Evolutionary conservation across 192 early-diverging fungal genomes (phyloP), one percentile per base, ranked within the genome.

Genomic region (Coemansia sp.): DNA sequence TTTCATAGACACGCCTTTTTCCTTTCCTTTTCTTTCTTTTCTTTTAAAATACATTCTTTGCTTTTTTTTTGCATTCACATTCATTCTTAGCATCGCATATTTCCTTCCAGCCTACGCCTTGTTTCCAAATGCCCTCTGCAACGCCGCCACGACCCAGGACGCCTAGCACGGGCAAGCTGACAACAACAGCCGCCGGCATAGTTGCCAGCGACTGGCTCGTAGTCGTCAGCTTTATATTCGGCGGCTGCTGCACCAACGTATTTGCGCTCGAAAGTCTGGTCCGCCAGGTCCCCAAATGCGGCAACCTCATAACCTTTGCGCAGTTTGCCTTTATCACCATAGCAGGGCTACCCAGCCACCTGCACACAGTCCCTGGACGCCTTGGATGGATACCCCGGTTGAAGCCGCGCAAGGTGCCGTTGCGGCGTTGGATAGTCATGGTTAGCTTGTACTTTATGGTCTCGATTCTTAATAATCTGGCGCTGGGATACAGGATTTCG

Each of bases 191-290:
- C 16, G 68, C 61, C 27, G 23, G 56, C 6, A 57, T 65, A 29
- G 22, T 68, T 28, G 48, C 63, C 27, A 58, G 61, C 55, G 85
- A 85, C 62, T 88, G 84, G 78, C 22, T 85, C 25, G 27, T 86
- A n/a, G 90, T 91, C 32, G 61, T 83, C 6, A 73, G 81, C 14
- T 81, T 90, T 50, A 89, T 95, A 69, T 95, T 95, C 79, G 90
- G 89, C 18, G 93, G 93, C 1, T 93, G 91, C 68, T 95, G 93
- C 63, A 87, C 88, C 39, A 93, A 93, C 56, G 91, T 93, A 18
- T 91, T 88, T 83, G 86, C 91, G 1, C 76, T 95, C 20, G 93
- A 95, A 67, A 72, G 86, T 34, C 81, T 95, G 4, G 88, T 93
- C 24, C 68, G 74, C 27, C 55, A 77, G 13, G 72, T 66, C 20